Evolutionary conservation across 352 stramenopile genomes (phyloP).

Genomic region (Phytophthora crassamura): DNA sequence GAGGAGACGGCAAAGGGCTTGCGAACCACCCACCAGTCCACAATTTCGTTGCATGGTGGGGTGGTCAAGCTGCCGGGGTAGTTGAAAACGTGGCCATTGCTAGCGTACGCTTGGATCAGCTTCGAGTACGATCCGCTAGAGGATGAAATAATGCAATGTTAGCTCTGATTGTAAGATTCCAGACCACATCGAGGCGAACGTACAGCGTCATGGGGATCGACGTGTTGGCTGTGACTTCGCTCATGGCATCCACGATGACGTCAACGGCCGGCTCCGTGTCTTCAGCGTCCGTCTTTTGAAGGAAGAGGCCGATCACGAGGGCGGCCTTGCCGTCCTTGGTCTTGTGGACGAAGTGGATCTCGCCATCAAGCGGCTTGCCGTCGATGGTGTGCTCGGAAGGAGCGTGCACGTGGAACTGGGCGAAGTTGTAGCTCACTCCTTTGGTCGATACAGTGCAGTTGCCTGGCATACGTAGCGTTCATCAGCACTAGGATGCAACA

Average conservation of each 20-base stretch:
- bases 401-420: constrained; percentile 48
- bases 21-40: constrained; percentile 45
- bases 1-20: constrained; percentile 32
- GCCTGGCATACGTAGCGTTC: too few species aligned
- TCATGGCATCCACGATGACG: constrained; percentile 48
- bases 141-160: background rate
- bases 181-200: too few species aligned
- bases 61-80: constrained; percentile 47
- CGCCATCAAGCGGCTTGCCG: constrained; percentile 38
- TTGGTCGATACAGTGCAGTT: constrained; percentile 46
- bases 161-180: too few species aligned
- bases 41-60: constrained; percentile 40
- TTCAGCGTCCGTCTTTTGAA: constrained; percentile 18
- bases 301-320: constrained; percentile 41
- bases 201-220: constrained; percentile 42
- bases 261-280: constrained; percentile 17
- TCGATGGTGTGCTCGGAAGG: constrained; percentile 50
- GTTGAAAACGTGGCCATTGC: constrained; percentile 49
- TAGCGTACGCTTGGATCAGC: constrained; percentile 41
- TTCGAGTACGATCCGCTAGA: constrained; percentile 64
- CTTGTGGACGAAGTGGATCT: constrained; percentile 54
- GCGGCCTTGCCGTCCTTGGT: constrained; percentile 32
- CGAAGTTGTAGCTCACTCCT: constrained; percentile 29
- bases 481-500: too few species aligned
- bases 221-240: constrained; percentile 8